These are phyloP conservation scores for Dacryopinax spathularia DNA, from an alignment of 768 basidiomycete genomes.

Conservation along the genomic window DNA sequence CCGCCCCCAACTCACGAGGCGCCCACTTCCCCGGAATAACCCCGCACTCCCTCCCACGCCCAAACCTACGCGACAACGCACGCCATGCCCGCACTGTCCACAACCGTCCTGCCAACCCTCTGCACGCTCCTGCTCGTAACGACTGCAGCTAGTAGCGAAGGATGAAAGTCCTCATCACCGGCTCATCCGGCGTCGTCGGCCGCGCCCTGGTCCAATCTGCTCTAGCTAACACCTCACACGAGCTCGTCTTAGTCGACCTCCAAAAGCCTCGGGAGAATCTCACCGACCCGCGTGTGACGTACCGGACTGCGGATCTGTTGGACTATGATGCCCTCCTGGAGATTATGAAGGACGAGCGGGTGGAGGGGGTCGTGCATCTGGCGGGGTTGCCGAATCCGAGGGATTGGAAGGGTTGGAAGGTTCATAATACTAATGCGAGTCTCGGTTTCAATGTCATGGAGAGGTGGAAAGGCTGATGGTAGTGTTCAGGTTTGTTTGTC, in stretches of 20 bases:
- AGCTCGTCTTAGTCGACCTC: conserved; percentile 8
- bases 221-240: conserved; percentile 7
- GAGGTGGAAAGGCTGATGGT: not conserved
- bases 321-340: conserved; percentile 8
- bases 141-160: not conserved
- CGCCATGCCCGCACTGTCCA: not conserved
- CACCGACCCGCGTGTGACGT: conserved; percentile 8
- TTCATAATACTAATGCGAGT: conserved; percentile 7
- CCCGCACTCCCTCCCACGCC: too few species aligned
- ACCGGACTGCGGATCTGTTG: conserved; percentile 10
- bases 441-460: not conserved
- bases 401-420: not conserved
- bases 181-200: conserved; percentile 9
- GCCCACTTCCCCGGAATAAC: not conserved
- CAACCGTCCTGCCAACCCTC: not conserved
- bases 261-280: not conserved
- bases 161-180: conserved; percentile 11
- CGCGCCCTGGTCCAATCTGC: conserved; percentile 5
- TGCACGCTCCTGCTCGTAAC: too few species aligned
- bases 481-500: not conserved
- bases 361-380: conserved; percentile 11
- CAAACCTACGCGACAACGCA: too few species aligned
- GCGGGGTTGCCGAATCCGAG: conserved; percentile 6
- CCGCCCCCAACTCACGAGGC: not conserved
- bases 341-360: not conserved